Evolutionary conservation across 1,139 yeast species (phyloP), one percentile per base, ranked within the genome.

Genomic region (Arxiozyma telluris): DNA sequence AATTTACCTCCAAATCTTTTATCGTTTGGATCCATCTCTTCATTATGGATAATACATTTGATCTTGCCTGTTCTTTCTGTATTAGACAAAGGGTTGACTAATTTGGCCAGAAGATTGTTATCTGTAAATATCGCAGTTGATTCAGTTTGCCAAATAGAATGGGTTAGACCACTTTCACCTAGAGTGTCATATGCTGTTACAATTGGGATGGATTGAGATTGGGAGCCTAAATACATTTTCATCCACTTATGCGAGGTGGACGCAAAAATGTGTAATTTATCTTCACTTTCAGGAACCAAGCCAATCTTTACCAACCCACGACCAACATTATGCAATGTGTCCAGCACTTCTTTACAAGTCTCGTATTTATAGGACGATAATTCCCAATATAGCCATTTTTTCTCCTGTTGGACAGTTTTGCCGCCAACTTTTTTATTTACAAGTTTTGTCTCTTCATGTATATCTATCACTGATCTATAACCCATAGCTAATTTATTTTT

Each of bases 141-240:
- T 50, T 78, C 87, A 9, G 98, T 88, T 73, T 91, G 88, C 48
- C 79, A 76, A 66, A 94, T 76, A 7, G 97, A 89, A 71, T 87
- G 96, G 57, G 86, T 85, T 67, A 93, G 78, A 38, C 98, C 99
- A 46, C 81, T 79, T 70, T 90, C 96, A 56, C 98, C 98, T 60
- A 93, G 78, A 48, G 98, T 91, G 70, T 93, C 99, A 71, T 93
- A 93, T 45, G 98, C 98, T 25, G 99, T 94, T 44, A 90, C 98
- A 58, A 87, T 79, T 30, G 98, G 88, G 58, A 94, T 83, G 53
- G 80, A 74, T 71, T 90, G 96, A 56, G 89, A 75, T 63, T 81
- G 80, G 52, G 88, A 77, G 18, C 93, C 96, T 58, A 89, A 70
- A 60, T 84, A 93, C 47, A 88, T 80, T 72, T 88, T 87, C 86